Base-by-base conservation (phyloP, 2,329 filamentous ascomycete genomes). In the Colletotrichum godetiae region DNA sequence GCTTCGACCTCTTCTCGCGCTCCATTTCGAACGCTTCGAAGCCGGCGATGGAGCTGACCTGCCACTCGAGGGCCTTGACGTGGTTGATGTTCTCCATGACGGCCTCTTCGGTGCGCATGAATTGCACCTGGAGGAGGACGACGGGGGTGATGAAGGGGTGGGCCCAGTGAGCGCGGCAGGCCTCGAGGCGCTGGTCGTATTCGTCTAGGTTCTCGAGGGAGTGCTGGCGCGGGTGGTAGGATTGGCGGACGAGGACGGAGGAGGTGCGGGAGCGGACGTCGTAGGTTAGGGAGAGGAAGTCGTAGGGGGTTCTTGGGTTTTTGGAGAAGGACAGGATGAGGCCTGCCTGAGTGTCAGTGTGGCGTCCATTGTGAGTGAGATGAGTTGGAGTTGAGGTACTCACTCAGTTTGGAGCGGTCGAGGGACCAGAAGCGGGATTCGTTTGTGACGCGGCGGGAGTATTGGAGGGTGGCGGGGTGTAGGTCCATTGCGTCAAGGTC, bases 261-360 rank as follows among this genome's bases (percentile, higher is more conserved):
- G 85, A 79, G 3, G 80, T 82, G 24, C 81, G 81, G 8, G 80
- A 81, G 10, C 79, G 76, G 46, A 87, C 76, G 67, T 82, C 80
- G 76, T 86, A 86, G 5, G 84, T 83, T 83, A 86, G 84, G 55
- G 84, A 86, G 11, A 86, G 78, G 74, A 86, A 87, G 76, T 87
- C 85, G 59, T 84, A 86, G 0, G 85, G 85, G 0, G 85, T 84
- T 56, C 82, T 83, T 27, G 85, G 83, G 66, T 84, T 82, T 27
- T 81, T 80, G 4, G 85, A 85, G 75, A 87, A 87, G 42, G 84
- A 84, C 64, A 87, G 79, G 64, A 86, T 84, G 49, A 87, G 76
- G 73, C 83, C 83, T 84, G 19, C 0, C 35, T 19, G 1, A 19
- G 15, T 49, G 35, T 79, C 29, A 78, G 73, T 35, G 22, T 13